phyloP scores from a whole-genome alignment of 2,329 filamentous ascomycete species.

The Cladosporium oxysporum region DNA sequence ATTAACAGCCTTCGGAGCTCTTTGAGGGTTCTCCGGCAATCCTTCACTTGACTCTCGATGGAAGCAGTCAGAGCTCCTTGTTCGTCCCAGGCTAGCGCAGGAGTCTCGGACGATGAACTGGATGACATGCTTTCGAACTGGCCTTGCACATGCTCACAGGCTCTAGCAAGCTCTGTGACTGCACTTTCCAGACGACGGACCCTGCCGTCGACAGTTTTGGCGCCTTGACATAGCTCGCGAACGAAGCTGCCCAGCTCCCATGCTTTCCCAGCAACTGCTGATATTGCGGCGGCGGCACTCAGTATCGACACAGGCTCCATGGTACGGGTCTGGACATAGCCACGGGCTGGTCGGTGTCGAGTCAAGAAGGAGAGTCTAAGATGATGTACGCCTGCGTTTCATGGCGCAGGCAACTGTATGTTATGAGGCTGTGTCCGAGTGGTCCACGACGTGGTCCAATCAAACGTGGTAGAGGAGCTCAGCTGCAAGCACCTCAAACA shows the following conservation, averaged over 20 bases:
- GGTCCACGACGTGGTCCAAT: background rate
- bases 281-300: background rate
- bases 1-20: background rate
- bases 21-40: background rate
- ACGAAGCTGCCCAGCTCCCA: background rate
- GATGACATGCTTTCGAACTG: background rate
- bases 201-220: background rate
- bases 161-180: background rate
- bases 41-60: background rate
- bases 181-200: background rate
- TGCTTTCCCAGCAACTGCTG: background rate
- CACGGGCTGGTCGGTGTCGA: background rate
- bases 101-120: background rate
- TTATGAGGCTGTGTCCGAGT: background rate
- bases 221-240: background rate
- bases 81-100: background rate
- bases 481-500: background rate
- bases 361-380: background rate
- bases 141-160: background rate
- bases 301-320: background rate
- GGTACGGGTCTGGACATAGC: background rate
- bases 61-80: background rate
- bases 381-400: background rate
- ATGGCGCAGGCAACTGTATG: background rate
- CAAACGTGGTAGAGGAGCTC: background rate